These are phyloP conservation scores for Pythium brachiatum DNA, from an alignment of 352 stramenopile genomes.

Conservation along the genomic window DNA sequence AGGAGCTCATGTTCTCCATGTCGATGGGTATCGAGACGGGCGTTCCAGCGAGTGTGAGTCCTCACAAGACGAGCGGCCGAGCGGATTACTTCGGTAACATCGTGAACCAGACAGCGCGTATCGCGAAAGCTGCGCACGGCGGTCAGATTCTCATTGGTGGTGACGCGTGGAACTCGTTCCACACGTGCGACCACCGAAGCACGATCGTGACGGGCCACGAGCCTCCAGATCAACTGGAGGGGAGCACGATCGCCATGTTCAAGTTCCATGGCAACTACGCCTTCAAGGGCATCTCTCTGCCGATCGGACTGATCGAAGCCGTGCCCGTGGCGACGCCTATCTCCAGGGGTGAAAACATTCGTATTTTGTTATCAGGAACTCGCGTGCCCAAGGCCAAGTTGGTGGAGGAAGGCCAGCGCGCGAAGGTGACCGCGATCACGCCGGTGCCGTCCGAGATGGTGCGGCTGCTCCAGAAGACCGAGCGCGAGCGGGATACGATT, in stretches of 20 bases:
- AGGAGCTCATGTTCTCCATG: slow-evolving; percentile 85
- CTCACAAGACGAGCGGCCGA: slow-evolving; percentile 85
- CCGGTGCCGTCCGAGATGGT: slow-evolving; percentile 57
- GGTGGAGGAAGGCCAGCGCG: slow-evolving; percentile 55
- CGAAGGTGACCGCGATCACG: slow-evolving; percentile 38
- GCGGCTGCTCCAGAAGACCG: slow-evolving; percentile 54
- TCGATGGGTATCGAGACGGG: slow-evolving; percentile 86
- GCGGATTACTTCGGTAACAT: slow-evolving; percentile 90
- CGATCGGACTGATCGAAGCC: slow-evolving; percentile 77
- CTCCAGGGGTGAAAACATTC: slow-evolving; percentile 29
- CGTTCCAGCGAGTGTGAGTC: slow-evolving; percentile 78
- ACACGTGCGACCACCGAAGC: slow-evolving; percentile 31
- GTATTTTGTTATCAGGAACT: slow-evolving; percentile 34
- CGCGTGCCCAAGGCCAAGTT: slow-evolving; percentile 65
- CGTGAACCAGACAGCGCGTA: slow-evolving; percentile 86
- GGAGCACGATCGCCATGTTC: slow-evolving; percentile 77
- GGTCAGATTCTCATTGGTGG: slow-evolving; percentile 81
- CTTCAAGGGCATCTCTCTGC: slow-evolving; percentile 85
- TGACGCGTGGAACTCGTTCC: slow-evolving; percentile 75
- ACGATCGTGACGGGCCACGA: slow-evolving; percentile 38
- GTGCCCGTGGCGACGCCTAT: slow-evolving; percentile 60
- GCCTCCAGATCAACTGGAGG: slow-evolving; percentile 40
- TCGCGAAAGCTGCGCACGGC: slow-evolving; percentile 79
- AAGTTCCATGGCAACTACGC: slow-evolving; percentile 78
- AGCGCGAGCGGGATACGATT: slow-evolving; percentile 76